Conservation (phyloP, 805 yeast species). For the Metschnikowia gelsemii region DNA sequence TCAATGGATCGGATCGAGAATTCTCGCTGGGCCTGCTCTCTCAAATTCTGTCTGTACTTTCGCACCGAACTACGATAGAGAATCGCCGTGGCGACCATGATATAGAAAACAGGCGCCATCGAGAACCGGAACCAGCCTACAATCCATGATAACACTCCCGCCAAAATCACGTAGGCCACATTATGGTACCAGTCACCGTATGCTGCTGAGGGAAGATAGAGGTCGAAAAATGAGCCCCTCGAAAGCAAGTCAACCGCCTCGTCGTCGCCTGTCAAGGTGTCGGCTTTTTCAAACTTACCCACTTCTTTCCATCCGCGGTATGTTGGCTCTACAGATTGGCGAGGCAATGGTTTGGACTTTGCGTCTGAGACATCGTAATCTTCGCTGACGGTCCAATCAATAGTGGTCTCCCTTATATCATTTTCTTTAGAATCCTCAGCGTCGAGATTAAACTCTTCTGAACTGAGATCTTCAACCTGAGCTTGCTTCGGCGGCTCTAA, state of each 20-base stretch:
- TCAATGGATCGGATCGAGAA: constrained; percentile 78
- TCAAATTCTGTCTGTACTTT: constrained; percentile 67
- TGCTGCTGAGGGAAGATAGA: constrained; percentile 66
- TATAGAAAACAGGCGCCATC: constrained; percentile 75
- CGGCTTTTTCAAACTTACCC: constrained; percentile 78
- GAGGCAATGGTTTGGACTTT: constrained; percentile 39
- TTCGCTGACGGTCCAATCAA: constrained; percentile 35
- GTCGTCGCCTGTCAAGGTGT: constrained; percentile 63
- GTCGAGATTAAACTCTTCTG: constrained; percentile 9
- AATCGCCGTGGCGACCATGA: constrained; percentile 59
- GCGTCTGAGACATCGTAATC: constrained; percentile 36
- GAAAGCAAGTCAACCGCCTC: constrained; percentile 68
- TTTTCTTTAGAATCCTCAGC: not conserved
- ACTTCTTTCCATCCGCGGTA: constrained; percentile 94
- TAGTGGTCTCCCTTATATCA: constrained; percentile 14
- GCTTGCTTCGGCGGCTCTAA: constrained; percentile 34
- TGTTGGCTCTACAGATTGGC: constrained; percentile 61
- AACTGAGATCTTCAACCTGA: constrained; percentile 16
- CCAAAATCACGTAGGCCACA: constrained; percentile 65
- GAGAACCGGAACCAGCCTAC: constrained; percentile 77
- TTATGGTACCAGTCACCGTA: constrained; percentile 98
- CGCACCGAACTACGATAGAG: constrained; percentile 83
- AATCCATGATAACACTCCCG: constrained; percentile 72
- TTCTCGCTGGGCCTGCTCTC: constrained; percentile 85
- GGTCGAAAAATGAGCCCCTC: constrained; percentile 71